Conservation (phyloP, 176 grass and related monocot species). For the Poa pratensis region DNA sequence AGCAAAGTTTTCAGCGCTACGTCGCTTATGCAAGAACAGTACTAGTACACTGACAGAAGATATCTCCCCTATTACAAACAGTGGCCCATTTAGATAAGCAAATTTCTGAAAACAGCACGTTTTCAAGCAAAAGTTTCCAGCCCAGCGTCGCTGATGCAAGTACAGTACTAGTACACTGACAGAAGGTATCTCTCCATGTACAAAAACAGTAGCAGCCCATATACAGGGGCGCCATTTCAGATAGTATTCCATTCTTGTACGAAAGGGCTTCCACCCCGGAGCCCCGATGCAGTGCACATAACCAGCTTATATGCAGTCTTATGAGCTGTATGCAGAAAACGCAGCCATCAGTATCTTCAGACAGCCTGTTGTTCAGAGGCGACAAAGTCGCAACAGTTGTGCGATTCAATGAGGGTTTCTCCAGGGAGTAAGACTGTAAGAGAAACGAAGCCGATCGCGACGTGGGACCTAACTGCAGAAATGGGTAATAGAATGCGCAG, state of each 20-base stretch:
- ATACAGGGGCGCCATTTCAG: background rate
- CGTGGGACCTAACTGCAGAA: conserved; percentile 38
- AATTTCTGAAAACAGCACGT: background rate
- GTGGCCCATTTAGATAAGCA: background rate
- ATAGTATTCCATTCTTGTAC: conserved; percentile 44
- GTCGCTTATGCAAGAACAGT: background rate
- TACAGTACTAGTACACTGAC: background rate
- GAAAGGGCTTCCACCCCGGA: conserved; percentile 6
- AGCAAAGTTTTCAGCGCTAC: background rate
- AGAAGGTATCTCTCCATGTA: conserved; percentile 12
- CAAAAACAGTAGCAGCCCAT: background rate
- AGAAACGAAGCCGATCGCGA: conserved; percentile 30
- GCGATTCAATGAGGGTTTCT: conserved; percentile 14
- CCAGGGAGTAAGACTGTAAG: background rate
- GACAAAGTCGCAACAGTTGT: conserved; percentile 9
- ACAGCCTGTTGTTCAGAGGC: conserved; percentile 23
- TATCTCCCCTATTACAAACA: background rate
- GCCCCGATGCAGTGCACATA: conserved; percentile 30
- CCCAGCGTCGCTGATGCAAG: background rate
- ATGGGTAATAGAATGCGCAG: background rate
- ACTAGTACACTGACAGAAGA: background rate
- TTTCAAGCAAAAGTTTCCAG: background rate
- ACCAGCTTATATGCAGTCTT: background rate
- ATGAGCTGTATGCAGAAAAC: conserved; percentile 44
- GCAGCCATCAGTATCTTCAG: conserved; percentile 21